These are phyloP conservation scores for Rhizopus microsporus DNA, from an alignment of 371 early-diverging fungal genomes.

Conservation along the genomic window DNA sequence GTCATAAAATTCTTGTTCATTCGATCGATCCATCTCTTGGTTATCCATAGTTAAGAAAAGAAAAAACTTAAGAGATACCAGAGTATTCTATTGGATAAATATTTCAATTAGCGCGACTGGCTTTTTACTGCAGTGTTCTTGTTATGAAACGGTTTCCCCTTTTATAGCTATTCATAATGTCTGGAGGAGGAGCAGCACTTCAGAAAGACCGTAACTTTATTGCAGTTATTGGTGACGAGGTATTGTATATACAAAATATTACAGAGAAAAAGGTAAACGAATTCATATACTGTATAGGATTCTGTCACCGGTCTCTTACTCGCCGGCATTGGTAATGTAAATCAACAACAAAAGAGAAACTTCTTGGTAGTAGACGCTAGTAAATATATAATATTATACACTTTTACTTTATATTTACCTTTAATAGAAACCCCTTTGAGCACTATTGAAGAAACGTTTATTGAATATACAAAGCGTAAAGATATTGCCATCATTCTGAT, in stretches of 20 bases:
- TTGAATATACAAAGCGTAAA: conserved; percentile 86
- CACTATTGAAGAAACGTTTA: conserved; percentile 88
- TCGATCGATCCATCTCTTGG: not conserved
- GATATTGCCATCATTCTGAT: conserved; percentile 98
- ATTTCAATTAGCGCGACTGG: conserved; percentile 5
- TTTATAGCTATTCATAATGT: conserved; percentile 32
- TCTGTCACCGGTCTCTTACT: conserved; percentile 96
- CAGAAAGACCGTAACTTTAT: conserved; percentile 84
- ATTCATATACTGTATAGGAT: conserved; percentile 62
- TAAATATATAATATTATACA: conserved; percentile 44
- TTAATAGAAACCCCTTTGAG: conserved; percentile 84
- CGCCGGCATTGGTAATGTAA: conserved; percentile 95
- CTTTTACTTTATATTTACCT: not conserved
- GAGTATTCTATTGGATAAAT: not conserved
- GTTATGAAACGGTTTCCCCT: conserved; percentile 10
- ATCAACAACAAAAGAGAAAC: conserved; percentile 84
- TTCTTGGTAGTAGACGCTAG: conserved; percentile 95
- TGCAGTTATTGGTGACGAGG: conserved; percentile 97
- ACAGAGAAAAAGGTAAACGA: conserved; percentile 5
- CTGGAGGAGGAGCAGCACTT: conserved; percentile 36
- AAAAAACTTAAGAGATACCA: conserved; percentile 3
- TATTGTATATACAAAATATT: conserved; percentile 20
- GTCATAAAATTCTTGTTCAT: conserved; percentile 39
- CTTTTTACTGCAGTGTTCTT: not conserved
- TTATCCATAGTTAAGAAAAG: not conserved